Conservation (phyloP, 345 rosid genomes). For the Hibiscus syriacus region DNA sequence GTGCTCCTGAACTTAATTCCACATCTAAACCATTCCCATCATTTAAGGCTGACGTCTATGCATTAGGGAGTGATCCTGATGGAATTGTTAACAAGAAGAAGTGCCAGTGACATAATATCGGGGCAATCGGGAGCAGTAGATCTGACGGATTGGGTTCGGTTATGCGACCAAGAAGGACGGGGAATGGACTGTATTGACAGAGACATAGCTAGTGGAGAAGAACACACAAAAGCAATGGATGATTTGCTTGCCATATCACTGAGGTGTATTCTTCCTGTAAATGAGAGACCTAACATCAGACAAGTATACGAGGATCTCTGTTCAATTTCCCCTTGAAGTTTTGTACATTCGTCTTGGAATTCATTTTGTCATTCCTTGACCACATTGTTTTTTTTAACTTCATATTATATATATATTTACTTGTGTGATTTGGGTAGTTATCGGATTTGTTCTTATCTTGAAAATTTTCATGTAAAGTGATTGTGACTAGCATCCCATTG, state of each 20-base stretch:
- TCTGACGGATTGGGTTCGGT: conserved; percentile 77
- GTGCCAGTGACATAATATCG: conserved; percentile 90
- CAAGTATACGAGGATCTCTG: conserved; percentile 62
- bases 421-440: conserved; percentile 30
- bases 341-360: conserved; percentile 62
- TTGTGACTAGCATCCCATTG: conserved; percentile 23
- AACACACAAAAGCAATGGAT: conserved; percentile 72
- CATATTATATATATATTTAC: conserved; percentile 15
- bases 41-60: conserved; percentile 70
- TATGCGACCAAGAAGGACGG: conserved; percentile 83
- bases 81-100: conserved; percentile 83
- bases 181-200: conserved; percentile 88
- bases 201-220: conserved; percentile 82
- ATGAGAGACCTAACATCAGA: conserved; percentile 93
- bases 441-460: conserved; percentile 14
- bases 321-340: conserved; percentile 61
- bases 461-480: conserved; percentile 41
- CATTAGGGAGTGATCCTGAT: conserved; percentile 83
- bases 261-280: conserved; percentile 72
- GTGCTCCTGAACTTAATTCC: conserved; percentile 76
- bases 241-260: conserved; percentile 75
- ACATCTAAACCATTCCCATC: conserved; percentile 66
- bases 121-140: conserved; percentile 95
- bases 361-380: conserved; percentile 34
- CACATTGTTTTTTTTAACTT: conserved; percentile 16